phyloP scores from a whole-genome alignment of 2,329 filamentous ascomycete species.

The Stagonosporopsis rhizophila region DNA sequence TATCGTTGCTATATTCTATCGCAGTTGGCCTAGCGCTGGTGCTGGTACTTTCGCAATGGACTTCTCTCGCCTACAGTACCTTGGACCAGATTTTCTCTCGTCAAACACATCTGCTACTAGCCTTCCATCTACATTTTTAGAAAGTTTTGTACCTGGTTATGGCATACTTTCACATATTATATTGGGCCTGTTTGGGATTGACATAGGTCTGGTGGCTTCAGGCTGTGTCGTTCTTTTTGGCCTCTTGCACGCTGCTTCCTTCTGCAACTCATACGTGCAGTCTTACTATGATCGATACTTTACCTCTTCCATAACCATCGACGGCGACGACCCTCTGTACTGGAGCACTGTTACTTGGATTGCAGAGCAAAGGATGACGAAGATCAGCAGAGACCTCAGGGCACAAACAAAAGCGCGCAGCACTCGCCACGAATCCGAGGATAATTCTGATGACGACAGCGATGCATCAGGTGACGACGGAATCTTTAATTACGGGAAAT shows the following conservation, averaged over 20 bases:
- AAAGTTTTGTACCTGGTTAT: conserved; percentile 60
- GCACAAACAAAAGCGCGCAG: conserved; percentile 49
- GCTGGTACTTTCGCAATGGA: conserved; percentile 25
- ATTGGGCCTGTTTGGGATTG: conserved; percentile 53
- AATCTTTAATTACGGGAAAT: conserved; percentile 60
- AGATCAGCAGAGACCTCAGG: conserved; percentile 47
- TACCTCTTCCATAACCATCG: conserved; percentile 54
- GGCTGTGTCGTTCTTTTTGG: conserved; percentile 53
- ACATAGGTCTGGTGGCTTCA: conserved; percentile 57
- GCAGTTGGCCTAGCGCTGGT: neutral
- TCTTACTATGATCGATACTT: conserved; percentile 35
- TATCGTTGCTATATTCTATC: neutral
- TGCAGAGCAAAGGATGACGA: conserved; percentile 50
- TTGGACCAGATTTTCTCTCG: conserved; percentile 23
- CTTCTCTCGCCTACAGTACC: conserved; percentile 27
- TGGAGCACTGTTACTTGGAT: conserved; percentile 54
- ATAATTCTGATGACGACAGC: conserved; percentile 42
- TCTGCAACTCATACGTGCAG: conserved; percentile 45
- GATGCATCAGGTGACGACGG: conserved; percentile 50
- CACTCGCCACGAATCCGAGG: conserved; percentile 45
- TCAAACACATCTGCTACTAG: conserved; percentile 37
- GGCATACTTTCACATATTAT: conserved; percentile 55
- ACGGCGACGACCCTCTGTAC: conserved; percentile 55
- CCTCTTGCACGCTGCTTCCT: conserved; percentile 24
- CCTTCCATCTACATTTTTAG: conserved; percentile 56